Evolutionary conservation across 139 green algal genomes (phyloP).

Genomic region (Chlamydomonas asymmetrica): DNA sequence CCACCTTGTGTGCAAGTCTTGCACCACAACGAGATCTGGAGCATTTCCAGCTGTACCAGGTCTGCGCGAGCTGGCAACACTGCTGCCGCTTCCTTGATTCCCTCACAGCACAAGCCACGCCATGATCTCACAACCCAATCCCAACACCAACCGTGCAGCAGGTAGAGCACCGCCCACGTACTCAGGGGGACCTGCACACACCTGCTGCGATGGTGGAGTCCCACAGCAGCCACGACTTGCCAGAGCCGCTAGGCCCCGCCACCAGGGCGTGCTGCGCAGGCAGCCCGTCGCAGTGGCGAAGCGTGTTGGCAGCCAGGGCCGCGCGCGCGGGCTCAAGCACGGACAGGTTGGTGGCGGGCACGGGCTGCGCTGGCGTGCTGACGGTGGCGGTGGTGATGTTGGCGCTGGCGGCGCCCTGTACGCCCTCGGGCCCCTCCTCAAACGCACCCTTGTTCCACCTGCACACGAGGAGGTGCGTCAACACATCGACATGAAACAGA

Average conservation of each 20-base stretch:
- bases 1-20: no score
- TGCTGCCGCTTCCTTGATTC: no score
- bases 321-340: constrained; percentile 13
- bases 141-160: no score
- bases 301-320: constrained; percentile 45
- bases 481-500: no score
- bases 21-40: no score
- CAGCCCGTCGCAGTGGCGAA: constrained; percentile 38
- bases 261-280: constrained; percentile 47
- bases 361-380: background rate
- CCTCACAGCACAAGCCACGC: no score
- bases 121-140: no score
- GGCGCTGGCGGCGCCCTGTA: background rate
- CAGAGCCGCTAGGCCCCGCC: constrained; percentile 42
- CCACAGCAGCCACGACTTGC: constrained; percentile 62
- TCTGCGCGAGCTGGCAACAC: no score
- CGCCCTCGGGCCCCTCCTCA: constrained; percentile 44
- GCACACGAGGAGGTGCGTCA: background rate
- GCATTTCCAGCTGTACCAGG: no score
- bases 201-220: constrained; percentile 45
- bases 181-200: constrained; percentile 1
- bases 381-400: background rate
- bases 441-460: constrained; percentile 61
- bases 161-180: no score
- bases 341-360: constrained; percentile 10